Base-by-base conservation (phyloP, 1,284 basidiomycete genomes). In the Pyrrhoderma lamaoense region DNA sequence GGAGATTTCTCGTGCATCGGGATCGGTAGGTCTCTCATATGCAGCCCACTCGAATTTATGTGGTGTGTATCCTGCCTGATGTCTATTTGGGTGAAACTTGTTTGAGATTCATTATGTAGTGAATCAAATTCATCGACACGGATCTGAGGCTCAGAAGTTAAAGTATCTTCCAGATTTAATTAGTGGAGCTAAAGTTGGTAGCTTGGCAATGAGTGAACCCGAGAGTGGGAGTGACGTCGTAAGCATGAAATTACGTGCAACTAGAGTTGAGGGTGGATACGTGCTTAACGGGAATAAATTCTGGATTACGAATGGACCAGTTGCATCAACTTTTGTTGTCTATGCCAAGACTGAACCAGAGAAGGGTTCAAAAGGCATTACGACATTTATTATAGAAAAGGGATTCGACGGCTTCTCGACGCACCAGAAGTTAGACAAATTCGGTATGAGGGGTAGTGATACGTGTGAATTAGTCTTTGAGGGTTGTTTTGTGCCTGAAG, bases 291-390 rank as follows among this genome's bases (percentile, higher is more conserved):
- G 93, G 1, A 90, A 83, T 61, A 97, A 96, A 67, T 92, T 93
- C 70, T 96, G 93, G 92, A 97, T 97, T 65, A 97, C 94, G 25
- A 98, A 98, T 65, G 92, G 93, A 3, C 91, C 93, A 1, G 73
- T 84, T 22, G 89, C 94, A 1, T 88, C 85, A 9, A 96, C 92
- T 0, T 76, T 96, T 23, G 84, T 97, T 18, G 90, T 97, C 3
- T 97, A 97, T 66, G 93, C 93, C 14, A 94, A 94, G 69, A 92
- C 91, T 3, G 76, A 78, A 9, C 88, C 88, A 0, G 77, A 82
- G 48, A 79, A 76, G 61, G 83, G 80, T 8, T 86, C 87, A 21
- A 94, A 90, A 65, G 92, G 93, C 14, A 93, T 97, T 58, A 96
- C 93, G 0, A 82, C 93, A 0, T 97, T 97, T 69, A 82, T 97